These are phyloP conservation scores for Domatiomyces globalis DNA, from an alignment of 2,329 filamentous ascomycete species.

Conservation along the genomic window DNA sequence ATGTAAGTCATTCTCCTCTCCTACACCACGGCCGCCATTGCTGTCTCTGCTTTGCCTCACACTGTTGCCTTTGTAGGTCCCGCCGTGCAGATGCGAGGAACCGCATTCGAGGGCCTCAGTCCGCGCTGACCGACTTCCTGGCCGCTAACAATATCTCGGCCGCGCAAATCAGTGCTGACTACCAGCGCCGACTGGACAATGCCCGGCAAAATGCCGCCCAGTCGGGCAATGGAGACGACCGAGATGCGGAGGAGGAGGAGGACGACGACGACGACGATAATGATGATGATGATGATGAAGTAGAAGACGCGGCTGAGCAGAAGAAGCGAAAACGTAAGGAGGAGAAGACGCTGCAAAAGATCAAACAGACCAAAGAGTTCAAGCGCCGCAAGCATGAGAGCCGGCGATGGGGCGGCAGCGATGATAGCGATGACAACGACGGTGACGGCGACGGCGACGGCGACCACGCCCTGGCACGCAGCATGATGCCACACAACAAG, in stretches of 20 bases:
- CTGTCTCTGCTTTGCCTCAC: not conserved
- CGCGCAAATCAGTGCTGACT: conserved; percentile 46
- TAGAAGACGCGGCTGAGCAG: conserved; percentile 27
- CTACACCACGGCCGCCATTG: too few species aligned
- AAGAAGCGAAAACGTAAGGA: conserved; percentile 45
- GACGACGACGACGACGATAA: conserved; percentile 30
- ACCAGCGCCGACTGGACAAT: conserved; percentile 39
- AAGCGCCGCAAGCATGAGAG: conserved; percentile 33
- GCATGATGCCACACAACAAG: conserved; percentile 41
- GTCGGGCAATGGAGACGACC: conserved; percentile 12
- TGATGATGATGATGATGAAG: conserved; percentile 22
- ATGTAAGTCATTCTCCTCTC: not conserved
- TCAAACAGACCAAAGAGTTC: conserved; percentile 38
- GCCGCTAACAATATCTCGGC: conserved; percentile 56
- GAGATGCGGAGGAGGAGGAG: conserved; percentile 23
- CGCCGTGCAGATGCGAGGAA: conserved; percentile 21
- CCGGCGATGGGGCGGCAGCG: conserved; percentile 18
- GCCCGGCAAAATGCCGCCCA: conserved; percentile 29
- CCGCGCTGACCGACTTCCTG: conserved; percentile 54
- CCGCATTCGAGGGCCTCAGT: conserved; percentile 46
- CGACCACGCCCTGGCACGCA: conserved; percentile 31
- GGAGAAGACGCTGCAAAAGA: conserved; percentile 30
- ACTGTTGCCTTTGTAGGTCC: not conserved
- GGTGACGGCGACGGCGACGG: conserved; percentile 18
- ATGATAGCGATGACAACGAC: conserved; percentile 11